Conservation (phyloP, 148 eudicot species). For the Linanthus parryae region DNA sequence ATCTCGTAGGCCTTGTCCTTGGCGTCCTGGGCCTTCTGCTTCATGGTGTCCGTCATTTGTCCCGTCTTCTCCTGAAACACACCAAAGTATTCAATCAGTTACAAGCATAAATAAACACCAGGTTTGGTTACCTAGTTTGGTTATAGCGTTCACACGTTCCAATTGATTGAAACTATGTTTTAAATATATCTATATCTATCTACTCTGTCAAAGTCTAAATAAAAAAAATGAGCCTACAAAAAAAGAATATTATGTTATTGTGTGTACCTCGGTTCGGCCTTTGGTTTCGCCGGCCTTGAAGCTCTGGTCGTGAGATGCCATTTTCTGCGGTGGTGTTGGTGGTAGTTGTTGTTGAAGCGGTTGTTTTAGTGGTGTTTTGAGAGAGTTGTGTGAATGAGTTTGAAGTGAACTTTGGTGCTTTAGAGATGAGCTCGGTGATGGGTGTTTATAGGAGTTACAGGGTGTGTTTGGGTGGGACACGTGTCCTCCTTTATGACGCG, state of each 20-base stretch:
- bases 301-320: slow-evolving; percentile 54
- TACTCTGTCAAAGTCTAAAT: background rate
- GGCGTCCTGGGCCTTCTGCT: slow-evolving; percentile 42
- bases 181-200: background rate
- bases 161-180: background rate
- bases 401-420: background rate
- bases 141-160: background rate
- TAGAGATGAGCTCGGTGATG: background rate
- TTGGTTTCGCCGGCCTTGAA: slow-evolving; percentile 62
- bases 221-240: background rate
- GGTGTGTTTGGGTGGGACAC: slow-evolving; percentile 13
- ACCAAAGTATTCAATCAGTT: background rate
- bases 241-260: too few species aligned
- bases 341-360: too few species aligned
- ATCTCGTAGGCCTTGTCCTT: background rate
- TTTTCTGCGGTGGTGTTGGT: slow-evolving; percentile 1
- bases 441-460: background rate
- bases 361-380: background rate
- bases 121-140: background rate
- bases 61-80: slow-evolving; percentile 42
- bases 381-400: too few species aligned
- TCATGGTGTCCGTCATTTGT: slow-evolving; percentile 42
- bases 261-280: slow-evolving; percentile 57
- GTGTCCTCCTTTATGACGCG: slow-evolving; percentile 14
- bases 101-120: background rate